These are phyloP conservation scores for Phialocephala sp. DNA, from an alignment of 2,329 filamentous ascomycete genomes.

Conservation along the genomic window DNA sequence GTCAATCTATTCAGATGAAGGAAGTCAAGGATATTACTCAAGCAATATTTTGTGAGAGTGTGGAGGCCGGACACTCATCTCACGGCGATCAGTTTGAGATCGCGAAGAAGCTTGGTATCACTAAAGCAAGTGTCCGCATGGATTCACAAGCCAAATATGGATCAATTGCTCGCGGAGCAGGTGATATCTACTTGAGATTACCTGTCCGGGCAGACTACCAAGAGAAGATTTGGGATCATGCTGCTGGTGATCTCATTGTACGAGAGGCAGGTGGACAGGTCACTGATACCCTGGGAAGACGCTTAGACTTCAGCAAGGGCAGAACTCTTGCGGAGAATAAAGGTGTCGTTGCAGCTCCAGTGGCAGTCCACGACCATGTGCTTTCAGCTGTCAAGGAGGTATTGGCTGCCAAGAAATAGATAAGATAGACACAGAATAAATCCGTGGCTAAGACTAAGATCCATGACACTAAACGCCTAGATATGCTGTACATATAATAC, in stretches of 20 bases:
- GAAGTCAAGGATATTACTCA: conserved; percentile 73
- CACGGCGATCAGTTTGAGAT: conserved; percentile 89
- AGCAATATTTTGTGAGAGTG: conserved; percentile 95
- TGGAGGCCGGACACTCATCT: conserved; percentile 89
- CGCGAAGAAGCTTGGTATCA: conserved; percentile 84
- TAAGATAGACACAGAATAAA: not conserved
- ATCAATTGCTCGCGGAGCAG: conserved; percentile 90
- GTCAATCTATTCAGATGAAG: conserved; percentile 79
- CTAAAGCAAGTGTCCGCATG: conserved; percentile 88
- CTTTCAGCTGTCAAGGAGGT: conserved; percentile 84
- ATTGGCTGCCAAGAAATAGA: conserved; percentile 53
- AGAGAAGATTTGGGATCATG: conserved; percentile 99
- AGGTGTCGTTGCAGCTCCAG: conserved; percentile 89
- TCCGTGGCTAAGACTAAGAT: not conserved
- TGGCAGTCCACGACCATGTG: conserved; percentile 75
- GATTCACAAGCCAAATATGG: conserved; percentile 99
- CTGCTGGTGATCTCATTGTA: conserved; percentile 92
- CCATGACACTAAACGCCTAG: conserved; percentile 24
- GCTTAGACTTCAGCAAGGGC: conserved; percentile 84
- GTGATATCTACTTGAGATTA: conserved; percentile 91
- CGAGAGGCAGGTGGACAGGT: conserved; percentile 92
- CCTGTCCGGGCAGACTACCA: conserved; percentile 87
- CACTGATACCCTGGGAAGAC: conserved; percentile 84
- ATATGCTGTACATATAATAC: conserved; percentile 37
- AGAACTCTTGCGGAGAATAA: conserved; percentile 89